A percentile compares a stretch with the other conserved stretches of the same genome.
Conservation (phyloP, 108 stramenopile species). For the Conticribra guillardii region DNA sequence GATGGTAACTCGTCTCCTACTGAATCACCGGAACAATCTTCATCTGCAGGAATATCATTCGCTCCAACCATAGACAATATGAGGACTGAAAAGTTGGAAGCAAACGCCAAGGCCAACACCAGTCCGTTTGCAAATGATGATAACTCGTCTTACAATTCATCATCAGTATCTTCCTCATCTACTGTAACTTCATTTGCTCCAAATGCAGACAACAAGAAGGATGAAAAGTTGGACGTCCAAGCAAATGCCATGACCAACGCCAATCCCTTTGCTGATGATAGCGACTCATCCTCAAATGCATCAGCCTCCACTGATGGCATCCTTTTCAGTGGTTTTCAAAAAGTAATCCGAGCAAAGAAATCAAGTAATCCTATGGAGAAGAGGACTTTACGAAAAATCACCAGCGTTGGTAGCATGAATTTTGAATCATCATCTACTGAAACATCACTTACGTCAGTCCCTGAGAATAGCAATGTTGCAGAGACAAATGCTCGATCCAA, state of each 20-base stretch:
- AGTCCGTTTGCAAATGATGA: too few relatives aligned
- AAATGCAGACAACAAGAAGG: neutral
- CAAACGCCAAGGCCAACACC: too few relatives aligned
- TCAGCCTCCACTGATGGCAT: neutral
- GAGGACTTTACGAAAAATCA: neutral
- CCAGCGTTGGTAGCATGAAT: conserved; percentile 1
- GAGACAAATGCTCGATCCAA: neutral
- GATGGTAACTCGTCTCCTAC: too few relatives aligned
- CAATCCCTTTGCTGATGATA: neutral
- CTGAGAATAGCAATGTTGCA: neutral
- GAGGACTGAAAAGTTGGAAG: too few relatives aligned
- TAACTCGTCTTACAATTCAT: too few relatives aligned
- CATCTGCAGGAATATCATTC: too few relatives aligned
- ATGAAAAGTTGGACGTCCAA: neutral
- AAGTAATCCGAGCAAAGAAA: conserved; percentile 4
- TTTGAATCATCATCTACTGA: conserved; percentile 19
- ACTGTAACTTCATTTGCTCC: too few relatives aligned
- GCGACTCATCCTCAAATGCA: neutral
- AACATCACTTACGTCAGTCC: neutral
- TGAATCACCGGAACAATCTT: too few relatives aligned
- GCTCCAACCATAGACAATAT: too few relatives aligned
- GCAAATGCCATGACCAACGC: neutral
- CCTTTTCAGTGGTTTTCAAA: conserved; percentile 6
- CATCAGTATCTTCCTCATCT: too few relatives aligned
- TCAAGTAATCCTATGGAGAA: neutral